Conservation (phyloP, 179 eudicot genomes). For the Patellifolia procumbens region DNA sequence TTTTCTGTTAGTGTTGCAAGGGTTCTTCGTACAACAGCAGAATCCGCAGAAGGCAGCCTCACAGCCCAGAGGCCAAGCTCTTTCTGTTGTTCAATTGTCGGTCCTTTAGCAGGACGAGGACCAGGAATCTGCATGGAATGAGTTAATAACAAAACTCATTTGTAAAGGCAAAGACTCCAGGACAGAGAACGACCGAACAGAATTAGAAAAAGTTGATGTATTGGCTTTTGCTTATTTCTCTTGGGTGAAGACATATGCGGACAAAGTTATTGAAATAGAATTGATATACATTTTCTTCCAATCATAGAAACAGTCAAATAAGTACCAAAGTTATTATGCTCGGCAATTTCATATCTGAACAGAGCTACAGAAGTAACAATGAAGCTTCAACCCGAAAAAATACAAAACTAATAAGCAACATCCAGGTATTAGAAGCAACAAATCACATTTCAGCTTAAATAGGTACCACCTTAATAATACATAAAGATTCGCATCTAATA, state of each 20-base stretch:
- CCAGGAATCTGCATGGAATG: slow-evolving; percentile 69
- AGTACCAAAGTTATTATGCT: neutral
- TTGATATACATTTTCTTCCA: neutral
- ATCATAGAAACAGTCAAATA: neutral
- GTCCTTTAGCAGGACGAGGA: slow-evolving; percentile 63
- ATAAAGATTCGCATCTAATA: neutral
- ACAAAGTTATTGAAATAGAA: neutral
- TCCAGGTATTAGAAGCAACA: neutral
- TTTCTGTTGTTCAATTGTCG: slow-evolving; percentile 66
- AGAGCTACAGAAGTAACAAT: neutral
- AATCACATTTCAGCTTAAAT: neutral
- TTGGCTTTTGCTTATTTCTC: neutral
- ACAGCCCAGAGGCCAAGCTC: slow-evolving; percentile 77
- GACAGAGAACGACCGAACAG: too few species aligned
- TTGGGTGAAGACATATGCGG: neutral
- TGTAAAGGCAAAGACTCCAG: neutral
- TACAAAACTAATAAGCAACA: neutral
- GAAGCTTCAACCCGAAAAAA: neutral
- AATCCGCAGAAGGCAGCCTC: slow-evolving; percentile 83
- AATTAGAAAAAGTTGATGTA: neutral
- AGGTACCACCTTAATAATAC: neutral
- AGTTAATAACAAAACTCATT: neutral
- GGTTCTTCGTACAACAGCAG: slow-evolving; percentile 83
- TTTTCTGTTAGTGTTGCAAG: slow-evolving; percentile 57
- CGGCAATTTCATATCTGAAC: neutral